These are phyloP conservation scores for Pseudofabraea citricarpa DNA, from an alignment of 2,329 filamentous ascomycete genomes.

Conservation along the genomic window DNA sequence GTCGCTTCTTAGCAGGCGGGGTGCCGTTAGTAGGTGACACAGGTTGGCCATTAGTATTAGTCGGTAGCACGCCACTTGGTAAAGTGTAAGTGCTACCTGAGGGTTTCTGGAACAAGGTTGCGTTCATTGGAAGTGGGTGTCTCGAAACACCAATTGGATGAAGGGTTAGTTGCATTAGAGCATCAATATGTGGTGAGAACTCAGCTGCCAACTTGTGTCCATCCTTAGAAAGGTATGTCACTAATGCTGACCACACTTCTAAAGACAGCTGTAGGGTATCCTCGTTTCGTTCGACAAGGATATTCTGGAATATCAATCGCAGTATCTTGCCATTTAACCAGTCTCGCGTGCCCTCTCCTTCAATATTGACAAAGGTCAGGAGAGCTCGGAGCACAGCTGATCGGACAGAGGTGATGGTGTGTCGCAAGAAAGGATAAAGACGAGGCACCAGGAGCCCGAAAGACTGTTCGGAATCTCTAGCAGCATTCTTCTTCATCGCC, in stretches of 20 bases:
- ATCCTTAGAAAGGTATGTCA: conserved; percentile 60
- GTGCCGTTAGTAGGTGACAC: conserved; percentile 42
- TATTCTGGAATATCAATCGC: conserved; percentile 88
- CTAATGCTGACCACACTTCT: conserved; percentile 79
- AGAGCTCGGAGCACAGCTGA: conserved; percentile 89
- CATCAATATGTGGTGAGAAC: conserved; percentile 68
- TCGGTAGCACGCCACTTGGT: conserved; percentile 37
- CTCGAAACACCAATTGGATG: conserved; percentile 90
- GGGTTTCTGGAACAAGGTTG: conserved; percentile 82
- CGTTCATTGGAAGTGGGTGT: conserved; percentile 89
- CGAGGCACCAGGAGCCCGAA: conserved; percentile 90
- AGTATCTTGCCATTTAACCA: conserved; percentile 92
- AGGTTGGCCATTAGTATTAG: conserved; percentile 32
- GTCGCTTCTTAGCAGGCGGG: conserved; percentile 1
- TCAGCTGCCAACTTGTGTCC: conserved; percentile 64
- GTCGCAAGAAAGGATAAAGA: conserved; percentile 90
- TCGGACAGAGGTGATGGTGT: conserved; percentile 94
- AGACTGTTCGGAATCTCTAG: conserved; percentile 76
- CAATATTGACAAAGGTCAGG: conserved; percentile 86
- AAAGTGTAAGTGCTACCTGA: conserved; percentile 79
- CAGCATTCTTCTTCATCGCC: conserved; percentile 88
- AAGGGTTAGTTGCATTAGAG: conserved; percentile 79
- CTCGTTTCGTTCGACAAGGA: conserved; percentile 87
- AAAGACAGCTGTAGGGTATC: conserved; percentile 77
- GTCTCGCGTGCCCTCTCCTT: conserved; percentile 71